Percentiles rank a stretch among this genome's conserved stretches.
These are phyloP conservation scores for Venturia asperata DNA, from an alignment of 2,329 filamentous ascomycete genomes.

Conservation along the genomic window DNA sequence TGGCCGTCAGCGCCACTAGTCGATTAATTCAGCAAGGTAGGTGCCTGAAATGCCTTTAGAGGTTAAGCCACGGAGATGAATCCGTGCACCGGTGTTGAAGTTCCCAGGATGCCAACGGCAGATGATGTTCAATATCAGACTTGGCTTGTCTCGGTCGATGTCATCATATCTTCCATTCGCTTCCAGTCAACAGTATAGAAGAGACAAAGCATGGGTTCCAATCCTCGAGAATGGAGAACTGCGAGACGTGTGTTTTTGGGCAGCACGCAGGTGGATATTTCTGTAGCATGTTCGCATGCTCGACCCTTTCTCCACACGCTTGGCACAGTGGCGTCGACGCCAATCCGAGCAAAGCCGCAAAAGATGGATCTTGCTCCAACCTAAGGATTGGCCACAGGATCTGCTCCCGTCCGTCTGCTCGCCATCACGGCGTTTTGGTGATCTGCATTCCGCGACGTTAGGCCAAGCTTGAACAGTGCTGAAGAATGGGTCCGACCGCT, in stretches of 20 bases:
- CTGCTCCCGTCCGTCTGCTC: conserved; percentile 6
- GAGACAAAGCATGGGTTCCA: background rate
- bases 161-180: background rate
- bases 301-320: conserved; percentile 2
- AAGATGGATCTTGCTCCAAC: background rate
- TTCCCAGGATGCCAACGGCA: background rate
- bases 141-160: background rate
- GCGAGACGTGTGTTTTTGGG: background rate
- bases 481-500: background rate
- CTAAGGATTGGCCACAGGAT: background rate
- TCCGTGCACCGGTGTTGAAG: background rate
- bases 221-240: background rate
- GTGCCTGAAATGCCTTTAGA: background rate
- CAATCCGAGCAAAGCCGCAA: background rate
- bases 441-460: background rate
- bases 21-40: background rate
- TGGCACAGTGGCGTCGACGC: background rate
- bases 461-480: background rate
- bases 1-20: background rate
- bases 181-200: background rate
- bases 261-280: background rate
- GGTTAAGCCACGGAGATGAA: background rate
- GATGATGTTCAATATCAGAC: background rate
- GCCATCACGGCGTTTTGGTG: background rate
- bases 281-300: conserved; percentile 3